Evolutionary conservation across 2,329 filamentous ascomycete species (phyloP).

Genomic region (Exophiala sideris): DNA sequence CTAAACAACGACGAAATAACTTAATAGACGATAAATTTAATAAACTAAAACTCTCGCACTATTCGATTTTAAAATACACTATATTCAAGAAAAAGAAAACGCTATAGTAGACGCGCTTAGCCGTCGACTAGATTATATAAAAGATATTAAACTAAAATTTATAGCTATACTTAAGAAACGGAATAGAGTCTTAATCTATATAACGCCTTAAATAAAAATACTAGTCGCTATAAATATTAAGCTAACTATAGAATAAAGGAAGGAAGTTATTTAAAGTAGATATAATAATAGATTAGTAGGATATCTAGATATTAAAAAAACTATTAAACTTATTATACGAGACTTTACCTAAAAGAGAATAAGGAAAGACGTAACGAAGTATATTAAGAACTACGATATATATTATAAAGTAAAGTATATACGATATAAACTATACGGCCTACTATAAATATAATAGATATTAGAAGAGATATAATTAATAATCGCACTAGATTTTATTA

Average conservation of each 20-base stretch:
- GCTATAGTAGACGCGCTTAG: conserved; percentile 8
- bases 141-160: conserved; percentile 1
- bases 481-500: too few relatives aligned
- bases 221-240: not conserved
- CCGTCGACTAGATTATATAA: conserved; percentile 14
- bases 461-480: too few relatives aligned
- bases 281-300: conserved; percentile 6
- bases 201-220: not conserved
- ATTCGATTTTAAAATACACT: conserved; percentile 20
- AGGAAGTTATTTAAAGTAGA: conserved; percentile 5
- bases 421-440: too few relatives aligned
- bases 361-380: too few relatives aligned
- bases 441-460: too few relatives aligned
- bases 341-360: too few relatives aligned
- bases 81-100: conserved; percentile 16
- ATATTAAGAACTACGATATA: too few relatives aligned
- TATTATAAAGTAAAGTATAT: too few relatives aligned
- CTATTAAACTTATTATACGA: too few relatives aligned
- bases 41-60: conserved; percentile 6
- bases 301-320: conserved; percentile 9
- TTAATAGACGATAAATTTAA: conserved; percentile 13
- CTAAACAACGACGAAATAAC: conserved; percentile 10
- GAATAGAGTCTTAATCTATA: too few relatives aligned
- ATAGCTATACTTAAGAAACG: conserved; percentile 1
- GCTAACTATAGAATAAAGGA: conserved; percentile 2